Evolutionary conservation across 2,329 filamentous ascomycete genomes (phyloP), one percentile per base, ranked within the genome.

Genomic region (Talaromyces sp.): DNA sequence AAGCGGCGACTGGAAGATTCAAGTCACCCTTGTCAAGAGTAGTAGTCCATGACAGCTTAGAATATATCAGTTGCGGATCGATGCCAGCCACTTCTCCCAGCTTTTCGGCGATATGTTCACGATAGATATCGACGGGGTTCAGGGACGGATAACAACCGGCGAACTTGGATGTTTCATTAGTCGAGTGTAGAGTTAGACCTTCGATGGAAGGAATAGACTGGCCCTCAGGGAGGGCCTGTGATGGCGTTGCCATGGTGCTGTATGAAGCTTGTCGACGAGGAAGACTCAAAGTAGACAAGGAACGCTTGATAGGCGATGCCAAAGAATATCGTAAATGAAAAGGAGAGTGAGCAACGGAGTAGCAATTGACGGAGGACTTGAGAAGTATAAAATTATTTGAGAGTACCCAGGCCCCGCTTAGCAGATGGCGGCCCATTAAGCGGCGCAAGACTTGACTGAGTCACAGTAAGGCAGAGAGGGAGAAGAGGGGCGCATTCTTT

Each of bases 1-100:
- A 67, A 19, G 76, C 67, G 17, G 77, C 69, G 31, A 75, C 76
- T 60, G 77, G 69, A 53, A 78, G 62, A 57, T 71, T 64, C 59
- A 78, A 66, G 59, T 79, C 77, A 59, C 77, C 77, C 68, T 79
- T 78, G 61, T 78, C 77, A 48, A 78, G 63, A 55, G 71, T 74
- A 58, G 70, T 73, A 22, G 77, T 77, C 76, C 76, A 78, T 66
- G 70, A 67, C 52, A 79, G 62, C 46, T 72, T 69, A 39, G 69
- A 60, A 56, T 74, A 74, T 60, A 78, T 69, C 65, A 73, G 69
- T 56, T 70, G 65, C 5, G 71, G 63, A 28, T 77, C 73, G 39
- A 77, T 68, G 36, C 69, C 73, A 28, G 73, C 63, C 10, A 68
- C 67, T 41, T 72, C 67, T 40, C 68, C 69, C 59, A 79, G 57